Evolutionary conservation across 306 rosid genomes (phyloP).

Genomic region (Malus domestica): DNA sequence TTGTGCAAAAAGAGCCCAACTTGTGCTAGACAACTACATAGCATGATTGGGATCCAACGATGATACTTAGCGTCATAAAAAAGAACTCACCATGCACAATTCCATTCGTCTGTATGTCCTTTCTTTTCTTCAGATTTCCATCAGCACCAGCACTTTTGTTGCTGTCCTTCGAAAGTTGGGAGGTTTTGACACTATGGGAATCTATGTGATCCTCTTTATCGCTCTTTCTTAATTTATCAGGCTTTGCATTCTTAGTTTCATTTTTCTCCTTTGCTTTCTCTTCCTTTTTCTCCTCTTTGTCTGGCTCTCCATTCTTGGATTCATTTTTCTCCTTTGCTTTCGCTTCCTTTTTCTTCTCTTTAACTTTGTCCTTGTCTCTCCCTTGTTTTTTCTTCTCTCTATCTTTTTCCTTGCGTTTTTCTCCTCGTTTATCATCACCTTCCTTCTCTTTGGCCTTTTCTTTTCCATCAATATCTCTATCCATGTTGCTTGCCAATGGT

Average conservation of each 20-base stretch:
- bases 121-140: constrained; percentile 69
- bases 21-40: constrained; percentile 22
- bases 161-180: constrained; percentile 41
- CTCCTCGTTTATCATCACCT: constrained; percentile 52
- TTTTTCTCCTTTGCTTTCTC: constrained; percentile 26
- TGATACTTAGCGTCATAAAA: constrained; percentile 15
- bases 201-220: constrained; percentile 33
- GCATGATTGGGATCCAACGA: constrained; percentile 11
- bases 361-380: constrained; percentile 69
- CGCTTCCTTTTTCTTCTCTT: constrained; percentile 42
- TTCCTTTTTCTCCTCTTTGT: constrained; percentile 29
- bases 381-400: constrained; percentile 73
- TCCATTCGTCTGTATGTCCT: constrained; percentile 71
- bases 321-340: constrained; percentile 27
- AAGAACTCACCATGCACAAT: constrained; percentile 73
- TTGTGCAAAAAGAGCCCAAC: constrained; percentile 11
- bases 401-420: constrained; percentile 57
- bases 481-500: constrained; percentile 32
- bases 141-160: constrained; percentile 32
- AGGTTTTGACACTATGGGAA: constrained; percentile 25
- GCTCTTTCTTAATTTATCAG: constrained; percentile 44
- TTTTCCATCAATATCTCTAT: constrained; percentile 29
- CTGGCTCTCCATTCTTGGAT: constrained; percentile 22
- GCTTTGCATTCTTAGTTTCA: constrained; percentile 23
- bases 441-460: constrained; percentile 49